phyloP scores from a whole-genome alignment of 345 rosid genomes.

The Populus deltoides region DNA sequence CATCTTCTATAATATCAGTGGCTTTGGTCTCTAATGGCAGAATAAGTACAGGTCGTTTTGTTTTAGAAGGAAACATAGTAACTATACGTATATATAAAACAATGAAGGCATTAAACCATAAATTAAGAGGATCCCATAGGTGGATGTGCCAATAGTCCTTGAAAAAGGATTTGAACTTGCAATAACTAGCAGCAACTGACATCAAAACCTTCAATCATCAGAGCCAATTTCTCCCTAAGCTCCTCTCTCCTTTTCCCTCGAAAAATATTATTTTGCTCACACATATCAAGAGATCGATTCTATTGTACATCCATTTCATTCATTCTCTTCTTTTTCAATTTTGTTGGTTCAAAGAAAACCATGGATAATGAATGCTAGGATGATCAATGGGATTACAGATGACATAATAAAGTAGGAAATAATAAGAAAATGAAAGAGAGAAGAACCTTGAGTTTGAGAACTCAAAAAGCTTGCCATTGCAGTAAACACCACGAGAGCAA shows the following conservation, averaged over 20 bases:
- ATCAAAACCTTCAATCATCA: not conserved
- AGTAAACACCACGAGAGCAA: conserved; percentile 35
- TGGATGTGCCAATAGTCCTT: not conserved
- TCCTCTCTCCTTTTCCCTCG: not conserved
- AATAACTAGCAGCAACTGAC: not conserved
- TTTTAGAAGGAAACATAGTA: not conserved
- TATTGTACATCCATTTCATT: not conserved
- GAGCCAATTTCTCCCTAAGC: not conserved
- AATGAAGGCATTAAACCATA: not conserved
- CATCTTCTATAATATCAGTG: not conserved
- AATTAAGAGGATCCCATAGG: not conserved
- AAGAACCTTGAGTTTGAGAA: conserved; percentile 39
- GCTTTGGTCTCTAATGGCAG: not conserved
- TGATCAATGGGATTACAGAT: not conserved
- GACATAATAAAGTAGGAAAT: not conserved
- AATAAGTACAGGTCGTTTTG: not conserved
- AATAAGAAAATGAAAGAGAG: no score
- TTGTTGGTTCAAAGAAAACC: not conserved
- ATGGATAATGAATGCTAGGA: not conserved
- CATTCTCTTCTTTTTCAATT: conserved; percentile 4
- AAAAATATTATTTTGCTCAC: not conserved
- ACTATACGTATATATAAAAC: not conserved
- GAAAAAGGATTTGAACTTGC: no score
- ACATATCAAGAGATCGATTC: not conserved
- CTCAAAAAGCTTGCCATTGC: conserved; percentile 37